Conservation (phyloP, 139 green algal species). For the Haematococcus sp. region DNA sequence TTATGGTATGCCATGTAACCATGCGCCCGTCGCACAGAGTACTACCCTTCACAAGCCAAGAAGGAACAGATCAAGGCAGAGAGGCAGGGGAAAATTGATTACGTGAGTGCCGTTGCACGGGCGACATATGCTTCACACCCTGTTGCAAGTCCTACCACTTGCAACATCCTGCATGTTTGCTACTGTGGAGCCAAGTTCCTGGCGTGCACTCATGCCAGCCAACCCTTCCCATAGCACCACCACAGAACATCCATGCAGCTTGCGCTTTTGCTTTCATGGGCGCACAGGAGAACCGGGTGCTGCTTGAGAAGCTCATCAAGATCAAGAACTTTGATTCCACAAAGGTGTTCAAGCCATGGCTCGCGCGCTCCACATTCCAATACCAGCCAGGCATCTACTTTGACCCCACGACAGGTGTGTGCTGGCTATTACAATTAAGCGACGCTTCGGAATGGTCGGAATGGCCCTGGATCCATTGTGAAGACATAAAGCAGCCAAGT, state of each 20-base stretch:
- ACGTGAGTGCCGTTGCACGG: constrained; percentile 17
- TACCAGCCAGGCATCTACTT: constrained; percentile 12
- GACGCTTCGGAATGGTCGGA: no score
- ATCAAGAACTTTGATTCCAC: constrained; percentile 29
- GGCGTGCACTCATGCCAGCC: no score
- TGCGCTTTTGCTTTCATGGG: no score
- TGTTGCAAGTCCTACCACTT: no score
- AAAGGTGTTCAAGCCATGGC: constrained; percentile 33
- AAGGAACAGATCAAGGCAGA: constrained; percentile 14
- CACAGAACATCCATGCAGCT: no score
- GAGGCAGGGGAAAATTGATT: constrained; percentile 23
- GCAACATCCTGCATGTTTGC: not conserved
- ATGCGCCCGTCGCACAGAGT: not conserved
- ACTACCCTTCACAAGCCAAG: constrained; percentile 26
- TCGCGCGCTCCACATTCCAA: constrained; percentile 29
- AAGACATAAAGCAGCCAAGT: no score
- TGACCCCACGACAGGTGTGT: constrained; percentile 12
- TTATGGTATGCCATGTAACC: no score
- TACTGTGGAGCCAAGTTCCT: no score
- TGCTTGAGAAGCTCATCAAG: constrained; percentile 34
- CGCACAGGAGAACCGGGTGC: constrained; percentile 30
- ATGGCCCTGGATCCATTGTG: no score
- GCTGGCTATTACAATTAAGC: no score
- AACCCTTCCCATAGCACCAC: no score
- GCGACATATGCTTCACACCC: no score